phyloP scores from a whole-genome alignment of 345 rosid genomes.

The Gossypioides kirkii region DNA sequence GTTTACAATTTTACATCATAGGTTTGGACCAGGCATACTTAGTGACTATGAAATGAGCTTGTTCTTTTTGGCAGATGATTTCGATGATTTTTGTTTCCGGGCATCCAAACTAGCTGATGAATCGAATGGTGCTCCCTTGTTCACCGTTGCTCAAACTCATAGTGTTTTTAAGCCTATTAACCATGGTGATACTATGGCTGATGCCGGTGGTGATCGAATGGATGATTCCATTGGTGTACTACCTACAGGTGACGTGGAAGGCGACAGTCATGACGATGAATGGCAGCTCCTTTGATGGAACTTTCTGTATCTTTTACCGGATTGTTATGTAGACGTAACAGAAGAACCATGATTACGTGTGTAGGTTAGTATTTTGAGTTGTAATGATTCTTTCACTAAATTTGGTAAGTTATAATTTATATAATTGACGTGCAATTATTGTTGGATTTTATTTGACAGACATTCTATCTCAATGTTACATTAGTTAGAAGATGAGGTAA shows the following conservation, averaged over 20 bases:
- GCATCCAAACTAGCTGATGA: slow-evolving; percentile 73
- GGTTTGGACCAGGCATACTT: background rate
- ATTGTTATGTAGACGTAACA: background rate
- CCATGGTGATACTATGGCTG: slow-evolving; percentile 18
- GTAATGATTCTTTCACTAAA: slow-evolving; percentile 7
- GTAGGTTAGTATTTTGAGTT: background rate
- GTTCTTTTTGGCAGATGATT: slow-evolving; percentile 50
- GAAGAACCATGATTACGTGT: background rate
- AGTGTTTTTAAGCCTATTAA: slow-evolving; percentile 13
- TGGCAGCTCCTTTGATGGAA: slow-evolving; percentile 56
- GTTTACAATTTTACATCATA: background rate
- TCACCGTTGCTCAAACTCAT: slow-evolving; percentile 42
- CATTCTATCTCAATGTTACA: background rate
- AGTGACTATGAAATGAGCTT: background rate
- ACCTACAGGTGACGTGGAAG: slow-evolving; percentile 23
- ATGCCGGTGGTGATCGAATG: slow-evolving; percentile 15
- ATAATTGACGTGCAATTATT: background rate
- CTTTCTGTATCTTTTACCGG: background rate
- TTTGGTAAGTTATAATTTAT: background rate
- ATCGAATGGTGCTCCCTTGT: slow-evolving; percentile 85
- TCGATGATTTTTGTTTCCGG: slow-evolving; percentile 62
- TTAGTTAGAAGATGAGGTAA: too few relatives aligned
- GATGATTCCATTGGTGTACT: slow-evolving; percentile 25
- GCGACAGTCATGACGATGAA: slow-evolving; percentile 41
- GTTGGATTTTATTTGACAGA: background rate